Percentiles rank a stretch among this genome's conserved stretches.
Conservation (phyloP, 352 stramenopile species). For the Phytophthora podocarpi region DNA sequence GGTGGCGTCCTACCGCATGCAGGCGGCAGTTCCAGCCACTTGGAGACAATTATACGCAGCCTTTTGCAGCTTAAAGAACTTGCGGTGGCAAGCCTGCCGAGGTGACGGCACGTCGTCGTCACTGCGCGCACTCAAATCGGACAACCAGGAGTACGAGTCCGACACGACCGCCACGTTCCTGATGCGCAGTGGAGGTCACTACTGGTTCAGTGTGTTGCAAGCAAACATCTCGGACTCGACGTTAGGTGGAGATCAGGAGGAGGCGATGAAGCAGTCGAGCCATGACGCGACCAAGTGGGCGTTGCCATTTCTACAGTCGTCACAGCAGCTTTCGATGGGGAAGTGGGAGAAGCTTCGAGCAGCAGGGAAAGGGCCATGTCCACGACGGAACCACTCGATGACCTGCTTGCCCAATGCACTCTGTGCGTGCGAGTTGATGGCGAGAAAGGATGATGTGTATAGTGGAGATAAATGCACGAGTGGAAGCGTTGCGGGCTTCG, state of each 20-base stretch:
- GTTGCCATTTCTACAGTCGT: slow-evolving; percentile 47
- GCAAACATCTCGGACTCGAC: slow-evolving; percentile 29
- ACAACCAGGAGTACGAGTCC: slow-evolving; percentile 71
- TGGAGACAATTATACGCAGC: slow-evolving; percentile 65
- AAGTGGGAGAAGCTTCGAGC: slow-evolving; percentile 72
- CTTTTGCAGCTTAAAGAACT: slow-evolving; percentile 42
- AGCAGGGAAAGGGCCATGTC: slow-evolving; percentile 45
- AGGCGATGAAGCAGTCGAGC: background rate
- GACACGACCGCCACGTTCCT: slow-evolving; percentile 49
- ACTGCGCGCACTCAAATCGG: slow-evolving; percentile 61
- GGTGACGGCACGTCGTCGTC: slow-evolving; percentile 54
- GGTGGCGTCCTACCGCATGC: slow-evolving; percentile 68
- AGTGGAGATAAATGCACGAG: background rate
- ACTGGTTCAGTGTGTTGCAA: slow-evolving; percentile 76
- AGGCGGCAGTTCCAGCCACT: slow-evolving; percentile 56
- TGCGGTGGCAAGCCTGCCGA: slow-evolving; percentile 51
- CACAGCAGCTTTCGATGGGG: slow-evolving; percentile 41
- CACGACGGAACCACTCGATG: slow-evolving; percentile 69
- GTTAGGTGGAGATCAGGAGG: slow-evolving; percentile 28
- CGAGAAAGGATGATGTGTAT: background rate
- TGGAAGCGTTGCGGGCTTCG: no score
- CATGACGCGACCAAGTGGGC: background rate
- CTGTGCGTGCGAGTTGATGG: slow-evolving; percentile 30
- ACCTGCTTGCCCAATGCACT: slow-evolving; percentile 49
- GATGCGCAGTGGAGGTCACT: slow-evolving; percentile 69